Base-by-base conservation (phyloP, 192 early-diverging fungal genomes). In the Podila epicladia region DNA sequence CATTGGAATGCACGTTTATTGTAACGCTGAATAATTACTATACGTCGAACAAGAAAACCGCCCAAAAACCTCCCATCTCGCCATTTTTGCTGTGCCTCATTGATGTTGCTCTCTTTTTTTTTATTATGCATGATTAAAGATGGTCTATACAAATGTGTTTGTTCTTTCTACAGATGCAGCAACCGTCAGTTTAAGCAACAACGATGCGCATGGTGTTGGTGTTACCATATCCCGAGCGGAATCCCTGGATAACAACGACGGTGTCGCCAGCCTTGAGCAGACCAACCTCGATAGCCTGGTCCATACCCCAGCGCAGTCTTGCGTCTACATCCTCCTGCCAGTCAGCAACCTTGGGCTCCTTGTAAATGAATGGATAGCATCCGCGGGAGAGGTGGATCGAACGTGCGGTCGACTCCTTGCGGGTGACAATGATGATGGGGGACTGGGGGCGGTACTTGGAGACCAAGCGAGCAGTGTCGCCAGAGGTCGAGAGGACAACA, bases 391-490 rank as follows among this genome's bases (percentile, higher is more conserved):
- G 78, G 65, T 95, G 94, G 33, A 93, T 87, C 32, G 92, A 85
- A 66, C 94, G 90, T 22, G 92, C 91, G 8, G 91, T 92, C 73
- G 88, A 85, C 73, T 85, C 87, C 73, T 91, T 87, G 76, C 94
- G 91, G 19, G 97, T 99, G 37, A 99, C 92, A 50, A 95, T 95
- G 41, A 99, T 89, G 29, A 99, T 97, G 26, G 97, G 95, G 55
- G 93, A 90, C 63, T 91, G 87, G 32, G 97, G 97, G 53, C 95
- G 92, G 84, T 99, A 99, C 86, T 99, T 99, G 65, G 95, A 92
- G 53, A 99, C 89, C 58, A 94, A 86, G 53, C 92, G 91, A 50
- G 97, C 97, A 31, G 96, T 94, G 67, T 92, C 92, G 24, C 97
- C 97, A 9, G 92, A 92, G 45, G 97, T 97, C 32, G 97, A 90